A percentile compares a stretch with the other conserved stretches of the same genome.
These are phyloP conservation scores for Stropharia rugosoannulata DNA, from an alignment of 768 basidiomycete genomes.

Conservation along the genomic window DNA sequence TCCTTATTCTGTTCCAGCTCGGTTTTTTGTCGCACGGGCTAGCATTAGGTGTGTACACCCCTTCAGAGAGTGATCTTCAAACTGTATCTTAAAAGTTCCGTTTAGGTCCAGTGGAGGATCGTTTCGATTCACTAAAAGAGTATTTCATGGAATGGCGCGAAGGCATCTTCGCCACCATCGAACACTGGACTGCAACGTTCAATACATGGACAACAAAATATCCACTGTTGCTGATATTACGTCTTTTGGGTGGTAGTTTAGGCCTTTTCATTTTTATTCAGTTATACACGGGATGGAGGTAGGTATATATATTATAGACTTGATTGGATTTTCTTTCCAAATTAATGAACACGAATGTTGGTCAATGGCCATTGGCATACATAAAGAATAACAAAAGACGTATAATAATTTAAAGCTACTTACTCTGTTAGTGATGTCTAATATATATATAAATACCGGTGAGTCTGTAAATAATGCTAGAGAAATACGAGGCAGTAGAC, in stretches of 20 bases:
- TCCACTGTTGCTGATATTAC: constrained; percentile 30
- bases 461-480: too few relatives aligned
- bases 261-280: constrained; percentile 29
- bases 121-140: constrained; percentile 30
- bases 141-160: constrained; percentile 34
- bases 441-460: too few relatives aligned
- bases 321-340: too few relatives aligned
- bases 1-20: constrained; percentile 31
- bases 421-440: too few relatives aligned
- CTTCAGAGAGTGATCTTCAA: background rate
- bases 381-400: too few relatives aligned
- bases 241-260: constrained; percentile 27
- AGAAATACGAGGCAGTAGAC: too few relatives aligned
- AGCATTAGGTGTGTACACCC: constrained; percentile 22
- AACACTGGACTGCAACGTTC: constrained; percentile 32
- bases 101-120: constrained; percentile 21
- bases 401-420: too few relatives aligned
- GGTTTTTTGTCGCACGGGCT: constrained; percentile 37
- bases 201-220: constrained; percentile 38
- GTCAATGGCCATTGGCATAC: too few relatives aligned
- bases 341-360: too few relatives aligned
- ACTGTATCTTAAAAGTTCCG: background rate
- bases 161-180: constrained; percentile 35
- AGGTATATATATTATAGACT: background rate
- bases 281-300: constrained; percentile 25